A percentile compares a stretch with the other conserved stretches of the same genome.
phyloP scores from a whole-genome alignment of 2,329 filamentous ascomycete genomes.

The Diplodia intermedia region DNA sequence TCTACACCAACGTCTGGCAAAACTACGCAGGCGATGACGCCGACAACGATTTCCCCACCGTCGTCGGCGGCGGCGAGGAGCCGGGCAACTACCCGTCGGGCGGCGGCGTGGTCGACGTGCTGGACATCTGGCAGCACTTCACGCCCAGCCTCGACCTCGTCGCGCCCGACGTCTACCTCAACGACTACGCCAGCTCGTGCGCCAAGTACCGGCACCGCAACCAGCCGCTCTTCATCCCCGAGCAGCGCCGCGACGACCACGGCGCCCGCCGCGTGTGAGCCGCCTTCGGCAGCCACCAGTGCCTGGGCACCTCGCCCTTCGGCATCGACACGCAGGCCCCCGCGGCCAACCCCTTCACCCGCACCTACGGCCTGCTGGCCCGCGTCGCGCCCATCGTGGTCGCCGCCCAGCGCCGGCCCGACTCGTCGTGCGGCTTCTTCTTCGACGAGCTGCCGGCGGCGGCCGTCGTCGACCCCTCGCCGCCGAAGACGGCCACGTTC shows the following conservation, averaged over 20 bases:
- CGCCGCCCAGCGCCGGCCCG: slow-evolving; percentile 48
- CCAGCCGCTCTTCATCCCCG: slow-evolving; percentile 60
- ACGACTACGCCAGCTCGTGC: slow-evolving; percentile 56
- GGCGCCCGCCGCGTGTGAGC: slow-evolving; percentile 54
- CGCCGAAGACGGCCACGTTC: slow-evolving; percentile 44
- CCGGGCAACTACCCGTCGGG: slow-evolving; percentile 59
- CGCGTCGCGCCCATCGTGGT: slow-evolving; percentile 48
- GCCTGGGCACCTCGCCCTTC: slow-evolving; percentile 52
- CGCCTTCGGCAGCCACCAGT: slow-evolving; percentile 51
- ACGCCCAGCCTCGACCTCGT: slow-evolving; percentile 56
- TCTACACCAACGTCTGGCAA: slow-evolving; percentile 58
- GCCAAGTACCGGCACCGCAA: slow-evolving; percentile 52
- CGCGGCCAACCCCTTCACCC: slow-evolving; percentile 44
- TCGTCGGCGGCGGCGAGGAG: slow-evolving; percentile 53
- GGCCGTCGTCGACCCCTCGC: slow-evolving; percentile 38
- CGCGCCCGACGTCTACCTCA: slow-evolving; percentile 58
- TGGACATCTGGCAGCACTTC: slow-evolving; percentile 55
- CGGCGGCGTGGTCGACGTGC: slow-evolving; percentile 51
- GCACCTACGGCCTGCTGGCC: slow-evolving; percentile 52
- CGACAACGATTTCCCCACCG: slow-evolving; percentile 45
- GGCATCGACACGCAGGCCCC: slow-evolving; percentile 53
- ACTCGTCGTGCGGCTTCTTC: slow-evolving; percentile 52
- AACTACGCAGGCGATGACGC: slow-evolving; percentile 49
- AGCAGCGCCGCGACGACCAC: slow-evolving; percentile 59
- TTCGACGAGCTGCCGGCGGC: slow-evolving; percentile 49